Evolutionary conservation across 495 filamentous ascomycete species (phyloP).

Genomic region (Penicilliopsis zonata): DNA sequence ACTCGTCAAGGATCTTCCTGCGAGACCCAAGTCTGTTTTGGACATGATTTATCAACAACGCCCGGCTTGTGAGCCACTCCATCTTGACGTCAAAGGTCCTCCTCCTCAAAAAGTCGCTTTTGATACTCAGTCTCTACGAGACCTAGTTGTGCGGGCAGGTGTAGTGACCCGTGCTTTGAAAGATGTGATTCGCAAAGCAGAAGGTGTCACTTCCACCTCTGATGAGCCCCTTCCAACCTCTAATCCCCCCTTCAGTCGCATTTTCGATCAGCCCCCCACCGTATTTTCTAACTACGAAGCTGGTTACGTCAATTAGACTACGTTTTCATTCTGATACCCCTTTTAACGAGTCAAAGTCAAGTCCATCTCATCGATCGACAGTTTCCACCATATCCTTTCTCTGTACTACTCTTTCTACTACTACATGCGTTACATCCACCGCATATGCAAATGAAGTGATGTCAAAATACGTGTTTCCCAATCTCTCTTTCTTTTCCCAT

Average conservation of each 20-base stretch:
- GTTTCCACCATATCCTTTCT: conserved; percentile 3
- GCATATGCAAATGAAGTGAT: conserved; percentile 11
- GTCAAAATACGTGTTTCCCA: conserved; percentile 3
- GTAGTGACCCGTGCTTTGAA: conserved; percentile 61
- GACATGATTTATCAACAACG: conserved; percentile 68
- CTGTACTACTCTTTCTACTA: conserved; percentile 8
- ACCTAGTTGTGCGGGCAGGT: conserved; percentile 74
- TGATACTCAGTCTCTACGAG: conserved; percentile 77
- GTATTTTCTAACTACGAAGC: conserved; percentile 21
- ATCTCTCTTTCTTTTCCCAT: conserved; percentile 4
- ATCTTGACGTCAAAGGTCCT: conserved; percentile 27
- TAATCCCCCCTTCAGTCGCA: conserved; percentile 32
- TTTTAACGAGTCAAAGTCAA: conserved; percentile 3
- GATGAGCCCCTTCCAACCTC: conserved; percentile 17
- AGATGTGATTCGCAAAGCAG: conserved; percentile 67
- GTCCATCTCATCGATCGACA: not conserved
- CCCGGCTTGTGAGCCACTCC: conserved; percentile 34
- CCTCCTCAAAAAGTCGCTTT: conserved; percentile 73
- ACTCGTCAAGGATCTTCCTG: conserved; percentile 31
- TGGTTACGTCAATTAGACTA: conserved; percentile 15
- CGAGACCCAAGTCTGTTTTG: conserved; percentile 68
- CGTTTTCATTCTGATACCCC: conserved; percentile 6
- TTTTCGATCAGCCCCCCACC: conserved; percentile 29
- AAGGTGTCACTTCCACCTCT: conserved; percentile 56
- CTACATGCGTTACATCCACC: conserved; percentile 9